Conservation (phyloP, 352 stramenopile genomes). For the Pythium oligandrum region DNA sequence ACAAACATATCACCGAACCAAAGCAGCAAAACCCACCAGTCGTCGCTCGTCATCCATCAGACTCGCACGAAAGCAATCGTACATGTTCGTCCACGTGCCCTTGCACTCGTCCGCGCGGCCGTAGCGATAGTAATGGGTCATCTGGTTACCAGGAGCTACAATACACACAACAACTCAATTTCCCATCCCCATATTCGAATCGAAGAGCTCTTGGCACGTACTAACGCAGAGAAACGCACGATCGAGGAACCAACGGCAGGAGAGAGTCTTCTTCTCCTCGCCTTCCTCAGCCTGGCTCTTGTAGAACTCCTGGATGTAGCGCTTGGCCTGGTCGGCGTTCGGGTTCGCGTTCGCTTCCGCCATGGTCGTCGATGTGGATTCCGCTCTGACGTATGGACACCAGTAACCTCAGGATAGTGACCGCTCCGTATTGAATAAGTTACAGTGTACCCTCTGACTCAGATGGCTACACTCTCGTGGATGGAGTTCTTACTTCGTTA, state of each 20-base stretch:
- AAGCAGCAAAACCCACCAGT: conserved; percentile 17
- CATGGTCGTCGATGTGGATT: conserved; percentile 4
- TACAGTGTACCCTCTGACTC: too few relatives aligned
- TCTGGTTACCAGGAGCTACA: conserved; percentile 69
- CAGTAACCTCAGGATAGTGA: background rate
- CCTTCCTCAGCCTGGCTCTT: conserved; percentile 23
- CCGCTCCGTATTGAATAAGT: background rate
- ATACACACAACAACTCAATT: background rate
- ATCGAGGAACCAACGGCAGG: conserved; percentile 76
- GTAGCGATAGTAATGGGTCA: conserved; percentile 78
- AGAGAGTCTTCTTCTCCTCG: conserved; percentile 41
- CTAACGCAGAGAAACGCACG: conserved; percentile 80
- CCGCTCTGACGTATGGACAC: background rate
- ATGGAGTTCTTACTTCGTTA: too few relatives aligned
- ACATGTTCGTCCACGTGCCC: conserved; percentile 80
- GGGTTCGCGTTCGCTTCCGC: conserved; percentile 11
- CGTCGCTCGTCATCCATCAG: conserved; percentile 78
- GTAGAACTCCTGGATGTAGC: conserved; percentile 49
- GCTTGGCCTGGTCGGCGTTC: conserved; percentile 55
- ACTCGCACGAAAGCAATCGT: conserved; percentile 67
- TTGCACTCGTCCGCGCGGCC: conserved; percentile 73
- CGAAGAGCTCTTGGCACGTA: conserved; percentile 30
- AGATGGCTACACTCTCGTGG: too few relatives aligned
- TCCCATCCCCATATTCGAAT: background rate
- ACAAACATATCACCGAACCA: background rate